These are phyloP conservation scores for Xylaria acuta DNA, from an alignment of 495 filamentous ascomycete species.

Conservation along the genomic window DNA sequence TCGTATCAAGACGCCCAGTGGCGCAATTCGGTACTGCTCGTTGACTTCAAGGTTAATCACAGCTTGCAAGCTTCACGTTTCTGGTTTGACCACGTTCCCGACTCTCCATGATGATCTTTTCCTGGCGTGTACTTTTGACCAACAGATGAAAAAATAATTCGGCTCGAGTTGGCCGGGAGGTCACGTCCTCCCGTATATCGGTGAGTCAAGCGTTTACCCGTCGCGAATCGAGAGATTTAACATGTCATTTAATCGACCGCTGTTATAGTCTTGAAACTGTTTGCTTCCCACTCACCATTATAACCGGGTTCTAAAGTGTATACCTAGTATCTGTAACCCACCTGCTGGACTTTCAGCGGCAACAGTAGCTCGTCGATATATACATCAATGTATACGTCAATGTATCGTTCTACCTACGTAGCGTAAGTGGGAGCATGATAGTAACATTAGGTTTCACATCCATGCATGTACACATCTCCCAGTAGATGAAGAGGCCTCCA, in stretches of 20 bases:
- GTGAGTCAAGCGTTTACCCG: neutral
- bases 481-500: neutral
- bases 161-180: neutral
- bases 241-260: neutral
- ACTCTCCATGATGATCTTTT: neutral
- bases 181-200: neutral
- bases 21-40: neutral
- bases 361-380: neutral
- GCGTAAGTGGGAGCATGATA: neutral
- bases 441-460: neutral
- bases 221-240: neutral
- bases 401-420: neutral
- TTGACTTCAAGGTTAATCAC: neutral
- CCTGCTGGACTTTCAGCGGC: neutral
- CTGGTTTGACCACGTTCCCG: neutral
- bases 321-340: neutral
- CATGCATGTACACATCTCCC: neutral
- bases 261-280: neutral
- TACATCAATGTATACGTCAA: neutral
- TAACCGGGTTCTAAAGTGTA: neutral
- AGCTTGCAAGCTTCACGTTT: neutral
- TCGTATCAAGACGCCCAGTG: neutral
- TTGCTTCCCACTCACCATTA: neutral
- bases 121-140: neutral
- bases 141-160: neutral